These are phyloP conservation scores for Suillus sp. DNA, from an alignment of 768 basidiomycete genomes.

Conservation along the genomic window DNA sequence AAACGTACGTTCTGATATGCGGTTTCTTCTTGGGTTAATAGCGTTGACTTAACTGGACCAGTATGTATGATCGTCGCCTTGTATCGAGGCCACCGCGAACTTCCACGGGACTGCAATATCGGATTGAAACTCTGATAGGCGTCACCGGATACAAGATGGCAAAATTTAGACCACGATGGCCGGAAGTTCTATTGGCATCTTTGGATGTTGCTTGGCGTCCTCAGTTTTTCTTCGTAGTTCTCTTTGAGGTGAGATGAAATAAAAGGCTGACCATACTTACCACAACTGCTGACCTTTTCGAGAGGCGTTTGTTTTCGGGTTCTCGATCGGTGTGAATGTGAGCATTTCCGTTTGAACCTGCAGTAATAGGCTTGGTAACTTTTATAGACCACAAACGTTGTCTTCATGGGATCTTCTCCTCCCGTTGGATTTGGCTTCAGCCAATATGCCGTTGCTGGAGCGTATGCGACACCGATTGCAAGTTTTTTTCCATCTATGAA, in stretches of 20 bases:
- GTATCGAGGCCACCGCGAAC: conserved; percentile 18
- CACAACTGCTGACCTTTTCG: conserved; percentile 4
- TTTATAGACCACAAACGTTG: conserved; percentile 52
- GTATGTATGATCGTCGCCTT: conserved; percentile 49
- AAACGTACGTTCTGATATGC: conserved; percentile 40
- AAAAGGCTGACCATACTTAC: background rate
- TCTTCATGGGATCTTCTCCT: conserved; percentile 49
- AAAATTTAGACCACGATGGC: conserved; percentile 47
- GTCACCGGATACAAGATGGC: conserved; percentile 49
- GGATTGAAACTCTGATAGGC: conserved; percentile 50
- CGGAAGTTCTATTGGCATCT: conserved; percentile 33
- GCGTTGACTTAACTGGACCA: conserved; percentile 20
- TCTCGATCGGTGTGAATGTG: conserved; percentile 49
- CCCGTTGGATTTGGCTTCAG: conserved; percentile 51
- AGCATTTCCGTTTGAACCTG: conserved; percentile 10
- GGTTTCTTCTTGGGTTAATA: background rate
- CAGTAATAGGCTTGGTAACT: background rate
- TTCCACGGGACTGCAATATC: conserved; percentile 38
- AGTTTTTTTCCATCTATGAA: conserved; percentile 10
- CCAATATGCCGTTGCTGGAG: conserved; percentile 43
- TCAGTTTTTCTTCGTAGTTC: conserved; percentile 41
- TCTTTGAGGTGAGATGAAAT: conserved; percentile 39
- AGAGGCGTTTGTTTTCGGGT: conserved; percentile 50
- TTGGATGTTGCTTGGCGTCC: conserved; percentile 51
- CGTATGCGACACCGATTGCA: conserved; percentile 48